Conservation (phyloP, 2,329 filamentous ascomycete species). For the Leptographium lundbergii region DNA sequence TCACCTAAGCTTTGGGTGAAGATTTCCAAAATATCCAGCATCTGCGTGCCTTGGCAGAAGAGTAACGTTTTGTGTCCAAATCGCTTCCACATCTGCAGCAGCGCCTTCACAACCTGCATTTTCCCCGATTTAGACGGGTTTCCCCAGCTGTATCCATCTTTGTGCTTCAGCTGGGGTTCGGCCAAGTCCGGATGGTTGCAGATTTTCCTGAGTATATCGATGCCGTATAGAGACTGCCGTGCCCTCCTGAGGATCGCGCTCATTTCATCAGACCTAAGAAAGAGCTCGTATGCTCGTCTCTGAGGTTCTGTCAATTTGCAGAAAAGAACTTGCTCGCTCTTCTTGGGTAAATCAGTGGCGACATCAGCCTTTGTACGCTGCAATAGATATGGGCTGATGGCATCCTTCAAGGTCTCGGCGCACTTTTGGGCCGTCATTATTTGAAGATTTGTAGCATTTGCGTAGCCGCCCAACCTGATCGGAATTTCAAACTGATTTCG, state of each 20-base stretch:
- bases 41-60: constrained; percentile 87
- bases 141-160: constrained; percentile 64
- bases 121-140: constrained; percentile 73
- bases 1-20: constrained; percentile 57
- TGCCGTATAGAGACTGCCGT: constrained; percentile 73
- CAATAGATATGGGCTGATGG: constrained; percentile 84
- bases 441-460: constrained; percentile 86
- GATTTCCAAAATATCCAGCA: constrained; percentile 85
- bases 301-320: constrained; percentile 81
- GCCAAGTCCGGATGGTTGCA: constrained; percentile 93
- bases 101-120: constrained; percentile 83
- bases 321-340: constrained; percentile 91
- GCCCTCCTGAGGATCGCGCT: constrained; percentile 64
- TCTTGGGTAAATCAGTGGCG: constrained; percentile 83
- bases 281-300: constrained; percentile 66
- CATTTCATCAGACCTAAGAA: constrained; percentile 75
- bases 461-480: constrained; percentile 86
- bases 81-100: constrained; percentile 79
- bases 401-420: constrained; percentile 84
- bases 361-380: constrained; percentile 92
- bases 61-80: constrained; percentile 86
- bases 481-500: constrained; percentile 86
- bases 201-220: constrained; percentile 87
- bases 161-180: constrained; percentile 43
- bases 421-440: constrained; percentile 92